phyloP scores from a whole-genome alignment of 345 rosid species.

The Odontarrhena argentea region DNA sequence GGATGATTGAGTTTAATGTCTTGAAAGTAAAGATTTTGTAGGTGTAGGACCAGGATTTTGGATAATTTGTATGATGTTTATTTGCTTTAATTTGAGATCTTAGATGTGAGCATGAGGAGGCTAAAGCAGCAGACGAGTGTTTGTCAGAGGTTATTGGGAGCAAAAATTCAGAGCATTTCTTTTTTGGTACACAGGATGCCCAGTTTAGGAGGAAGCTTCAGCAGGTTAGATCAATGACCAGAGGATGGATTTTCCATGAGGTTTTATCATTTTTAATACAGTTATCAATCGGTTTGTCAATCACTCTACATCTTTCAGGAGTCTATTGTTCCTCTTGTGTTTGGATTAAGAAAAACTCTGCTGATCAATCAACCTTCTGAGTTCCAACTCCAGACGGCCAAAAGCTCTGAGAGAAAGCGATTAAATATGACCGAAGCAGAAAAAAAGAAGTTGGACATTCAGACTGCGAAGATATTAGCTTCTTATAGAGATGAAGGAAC shows the following conservation, averaged over 20 bases:
- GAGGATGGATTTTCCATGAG: not conserved
- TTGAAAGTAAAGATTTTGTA: not conserved
- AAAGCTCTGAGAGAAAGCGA: constrained; percentile 62
- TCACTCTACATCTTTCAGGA: constrained; percentile 50
- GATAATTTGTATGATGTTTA: constrained; percentile 1
- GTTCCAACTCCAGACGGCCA: constrained; percentile 63
- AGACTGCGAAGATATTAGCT: constrained; percentile 44
- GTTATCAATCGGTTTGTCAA: not conserved
- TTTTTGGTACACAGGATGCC: constrained; percentile 82
- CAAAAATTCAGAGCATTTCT: constrained; percentile 71
- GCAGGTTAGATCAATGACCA: constrained; percentile 49
- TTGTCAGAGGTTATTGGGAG: constrained; percentile 63
- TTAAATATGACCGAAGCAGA: constrained; percentile 57
- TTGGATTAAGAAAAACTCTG: constrained; percentile 70
- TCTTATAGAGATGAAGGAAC: constrained; percentile 28
- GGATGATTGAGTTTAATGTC: not conserved
- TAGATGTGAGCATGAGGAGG: constrained; percentile 82
- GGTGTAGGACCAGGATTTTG: not conserved
- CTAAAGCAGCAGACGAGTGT: constrained; percentile 69
- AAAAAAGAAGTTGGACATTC: constrained; percentile 47
- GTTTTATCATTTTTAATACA: not conserved
- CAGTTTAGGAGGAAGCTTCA: constrained; percentile 67
- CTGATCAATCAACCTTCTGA: constrained; percentile 81
- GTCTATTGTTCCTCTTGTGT: constrained; percentile 77
- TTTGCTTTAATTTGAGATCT: constrained; percentile 11